These are phyloP conservation scores for Cordyceps pruinosa DNA, from an alignment of 2,329 filamentous ascomycete genomes.

Conservation along the genomic window DNA sequence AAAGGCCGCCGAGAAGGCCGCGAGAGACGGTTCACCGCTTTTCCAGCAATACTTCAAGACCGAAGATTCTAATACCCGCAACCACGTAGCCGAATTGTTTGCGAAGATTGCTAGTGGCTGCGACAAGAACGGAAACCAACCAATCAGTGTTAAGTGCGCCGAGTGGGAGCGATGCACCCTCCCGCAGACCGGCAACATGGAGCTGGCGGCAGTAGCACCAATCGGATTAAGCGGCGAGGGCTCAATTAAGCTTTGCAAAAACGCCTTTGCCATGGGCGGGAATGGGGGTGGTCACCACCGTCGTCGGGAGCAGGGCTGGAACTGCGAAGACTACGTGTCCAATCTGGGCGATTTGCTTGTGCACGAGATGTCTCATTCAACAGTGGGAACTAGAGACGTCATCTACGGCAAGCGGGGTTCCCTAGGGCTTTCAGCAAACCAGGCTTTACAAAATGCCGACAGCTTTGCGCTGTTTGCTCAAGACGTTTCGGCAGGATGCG, in stretches of 20 bases:
- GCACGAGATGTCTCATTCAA: not conserved
- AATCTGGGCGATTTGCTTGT: not conserved
- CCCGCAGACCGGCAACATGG: not conserved
- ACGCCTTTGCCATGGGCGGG: not conserved
- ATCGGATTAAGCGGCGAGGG: not conserved
- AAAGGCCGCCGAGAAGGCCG: not conserved
- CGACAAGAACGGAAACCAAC: not conserved
- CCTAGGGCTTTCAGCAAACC: not conserved
- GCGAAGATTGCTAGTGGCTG: not conserved
- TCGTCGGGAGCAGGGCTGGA: not conserved
- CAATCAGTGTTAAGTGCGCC: not conserved
- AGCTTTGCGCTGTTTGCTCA: not conserved
- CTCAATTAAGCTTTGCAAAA: not conserved
- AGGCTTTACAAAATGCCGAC: not conserved
- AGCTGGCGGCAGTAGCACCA: not conserved
- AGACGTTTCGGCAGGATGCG: not conserved
- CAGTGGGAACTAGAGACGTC: not conserved
- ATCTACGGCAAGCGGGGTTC: not conserved
- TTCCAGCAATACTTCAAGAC: not conserved
- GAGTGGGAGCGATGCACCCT: not conserved
- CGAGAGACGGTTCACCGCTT: not conserved
- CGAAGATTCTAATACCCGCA: not conserved
- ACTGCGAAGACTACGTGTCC: not conserved
- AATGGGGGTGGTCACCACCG: not conserved
- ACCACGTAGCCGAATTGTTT: not conserved